Conservation (phyloP, 768 basidiomycete species). For the Lentinula raphanica region DNA sequence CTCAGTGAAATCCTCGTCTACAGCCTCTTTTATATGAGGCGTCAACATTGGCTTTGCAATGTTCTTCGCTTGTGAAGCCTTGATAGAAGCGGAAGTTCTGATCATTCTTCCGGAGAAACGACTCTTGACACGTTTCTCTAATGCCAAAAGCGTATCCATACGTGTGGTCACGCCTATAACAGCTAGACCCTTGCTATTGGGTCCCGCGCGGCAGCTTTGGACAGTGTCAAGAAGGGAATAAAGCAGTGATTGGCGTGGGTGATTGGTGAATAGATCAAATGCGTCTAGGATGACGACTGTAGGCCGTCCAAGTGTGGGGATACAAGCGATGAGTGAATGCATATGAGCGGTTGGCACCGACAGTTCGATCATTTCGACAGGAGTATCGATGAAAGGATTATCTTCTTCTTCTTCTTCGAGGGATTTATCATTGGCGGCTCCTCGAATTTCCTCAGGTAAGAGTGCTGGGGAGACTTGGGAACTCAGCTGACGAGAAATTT, state of each 20-base stretch:
- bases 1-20: constrained; percentile 15
- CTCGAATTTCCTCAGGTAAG: constrained; percentile 24
- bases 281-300: constrained; percentile 83
- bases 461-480: constrained; percentile 68
- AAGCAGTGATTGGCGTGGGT: constrained; percentile 86
- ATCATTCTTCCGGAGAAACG: constrained; percentile 92
- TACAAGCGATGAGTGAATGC: constrained; percentile 65
- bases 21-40: constrained; percentile 17
- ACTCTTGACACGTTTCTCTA: constrained; percentile 97
- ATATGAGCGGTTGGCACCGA: constrained; percentile 64
- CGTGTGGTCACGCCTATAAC: constrained; percentile 86
- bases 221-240: constrained; percentile 95
- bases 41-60: constrained; percentile 45
- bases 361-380: constrained; percentile 18
- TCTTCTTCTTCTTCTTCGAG: constrained; percentile 23
- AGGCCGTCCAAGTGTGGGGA: constrained; percentile 76
- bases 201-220: constrained; percentile 70
- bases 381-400: constrained; percentile 46
- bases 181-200: constrained; percentile 62
- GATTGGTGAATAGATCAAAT: constrained; percentile 89
- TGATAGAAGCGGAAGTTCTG: constrained; percentile 60
- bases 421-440: constrained; percentile 28
- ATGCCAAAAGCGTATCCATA: constrained; percentile 78
- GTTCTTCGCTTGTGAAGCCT: constrained; percentile 43
- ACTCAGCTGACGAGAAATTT: constrained; percentile 81